A percentile compares a stretch with the other conserved stretches of the same genome.
Evolutionary conservation across 2,329 filamentous ascomycete genomes (phyloP).

Genomic region (Cordyceps militaris): DNA sequence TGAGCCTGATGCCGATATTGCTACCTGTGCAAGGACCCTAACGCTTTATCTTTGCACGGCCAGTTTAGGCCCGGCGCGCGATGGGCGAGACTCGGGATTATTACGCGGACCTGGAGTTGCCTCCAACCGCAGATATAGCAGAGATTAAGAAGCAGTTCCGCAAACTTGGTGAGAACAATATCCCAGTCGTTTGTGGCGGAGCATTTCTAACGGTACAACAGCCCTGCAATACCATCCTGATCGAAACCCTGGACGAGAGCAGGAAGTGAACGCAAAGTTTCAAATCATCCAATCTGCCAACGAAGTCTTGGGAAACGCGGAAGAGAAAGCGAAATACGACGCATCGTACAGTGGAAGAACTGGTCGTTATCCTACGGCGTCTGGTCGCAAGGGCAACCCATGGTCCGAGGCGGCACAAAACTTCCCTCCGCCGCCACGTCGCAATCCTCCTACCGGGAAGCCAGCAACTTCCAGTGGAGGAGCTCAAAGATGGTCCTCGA

Average conservation of each 20-base stretch:
- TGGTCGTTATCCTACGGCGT: constrained; percentile 39
- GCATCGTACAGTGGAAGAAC: constrained; percentile 32
- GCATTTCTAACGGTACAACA: constrained; percentile 30
- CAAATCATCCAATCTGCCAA: constrained; percentile 81
- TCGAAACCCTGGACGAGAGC: constrained; percentile 75
- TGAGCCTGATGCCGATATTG: constrained; percentile 4
- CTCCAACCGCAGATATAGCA: constrained; percentile 57
- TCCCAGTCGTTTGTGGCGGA: not conserved
- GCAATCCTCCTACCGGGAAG: constrained; percentile 26
- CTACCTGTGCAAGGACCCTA: not conserved
- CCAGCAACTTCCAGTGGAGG: constrained; percentile 25
- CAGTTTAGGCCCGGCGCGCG: constrained; percentile 1
- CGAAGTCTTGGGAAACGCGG: constrained; percentile 57
- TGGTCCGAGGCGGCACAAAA: constrained; percentile 43
- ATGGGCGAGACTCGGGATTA: constrained; percentile 58
- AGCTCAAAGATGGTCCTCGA: constrained; percentile 38
- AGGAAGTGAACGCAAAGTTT: constrained; percentile 74
- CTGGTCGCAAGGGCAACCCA: constrained; percentile 51
- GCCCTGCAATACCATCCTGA: constrained; percentile 84
- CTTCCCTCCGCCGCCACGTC: constrained; percentile 44
- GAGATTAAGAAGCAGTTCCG: constrained; percentile 84
- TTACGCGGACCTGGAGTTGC: constrained; percentile 75
- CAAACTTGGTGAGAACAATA: constrained; percentile 57
- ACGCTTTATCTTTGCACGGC: not conserved
- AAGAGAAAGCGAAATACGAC: constrained; percentile 47